These are phyloP conservation scores for Prunus padus DNA, from an alignment of 306 rosid species.

Conservation along the genomic window DNA sequence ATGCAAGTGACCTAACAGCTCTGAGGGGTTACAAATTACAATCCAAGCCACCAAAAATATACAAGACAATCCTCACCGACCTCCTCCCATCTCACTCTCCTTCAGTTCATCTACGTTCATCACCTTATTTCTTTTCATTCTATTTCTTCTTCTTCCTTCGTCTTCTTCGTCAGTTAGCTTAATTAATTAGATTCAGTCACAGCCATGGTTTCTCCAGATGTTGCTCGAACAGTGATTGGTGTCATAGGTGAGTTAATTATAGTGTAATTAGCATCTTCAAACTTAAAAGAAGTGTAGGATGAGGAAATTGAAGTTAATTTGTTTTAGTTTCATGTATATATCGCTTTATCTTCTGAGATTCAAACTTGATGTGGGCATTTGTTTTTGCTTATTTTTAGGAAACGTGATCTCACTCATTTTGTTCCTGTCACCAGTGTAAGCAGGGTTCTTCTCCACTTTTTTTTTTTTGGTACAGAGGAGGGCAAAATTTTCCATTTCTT, in stretches of 20 bases:
- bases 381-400: conserved; percentile 43
- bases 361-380: conserved; percentile 2
- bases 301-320: not conserved
- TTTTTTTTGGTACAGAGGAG: no score
- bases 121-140: not conserved
- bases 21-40: not conserved
- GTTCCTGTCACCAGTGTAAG: conserved; percentile 89
- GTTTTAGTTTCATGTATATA: not conserved
- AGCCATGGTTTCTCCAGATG: conserved; percentile 64
- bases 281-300: not conserved
- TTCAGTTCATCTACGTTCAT: not conserved
- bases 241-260: conserved; percentile 44
- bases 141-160: conserved; percentile 4
- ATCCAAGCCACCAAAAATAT: not conserved
- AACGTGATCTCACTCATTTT: conserved; percentile 65
- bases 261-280: not conserved
- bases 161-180: not conserved
- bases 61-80: not conserved
- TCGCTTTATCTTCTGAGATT: not conserved
- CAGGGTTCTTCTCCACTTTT: not conserved
- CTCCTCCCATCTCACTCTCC: not conserved
- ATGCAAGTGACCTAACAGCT: conserved; percentile 44
- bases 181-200: not conserved
- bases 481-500: no score
- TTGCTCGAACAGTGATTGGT: conserved; percentile 66